Base-by-base conservation (phyloP, 805 yeast genomes). In the Lipomyces spencermartinsiae region DNA sequence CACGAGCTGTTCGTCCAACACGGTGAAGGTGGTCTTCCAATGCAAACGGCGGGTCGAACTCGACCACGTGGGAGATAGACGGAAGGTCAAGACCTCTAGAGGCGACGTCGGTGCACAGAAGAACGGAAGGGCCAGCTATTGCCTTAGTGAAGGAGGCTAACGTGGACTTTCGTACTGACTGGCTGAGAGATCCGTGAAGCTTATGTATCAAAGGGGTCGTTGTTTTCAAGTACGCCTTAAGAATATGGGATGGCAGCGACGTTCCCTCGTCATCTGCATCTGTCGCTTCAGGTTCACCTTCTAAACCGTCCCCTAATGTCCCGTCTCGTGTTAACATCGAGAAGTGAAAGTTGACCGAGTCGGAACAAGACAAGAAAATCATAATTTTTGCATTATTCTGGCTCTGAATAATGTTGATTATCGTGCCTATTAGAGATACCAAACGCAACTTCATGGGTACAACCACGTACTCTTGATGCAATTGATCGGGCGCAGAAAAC, bases 1-100 rank as follows among this genome's bases (percentile, higher is more conserved):
- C 97, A 81, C 99, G 88, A 8, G 99, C 99, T 12, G 98, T 93
- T 82, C 99, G 88, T 63, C 99, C 99, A 65, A 93, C 91, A 79
- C 99, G 85, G 79, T 95, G 99, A 67, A 95, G 82, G 83, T 95
- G 99, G 77, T 95, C 99, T 71, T 93, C 98, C 4, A 92, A 83
- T 1, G 95, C 85, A 76, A 94, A 93, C 4, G 99, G 97, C 1
- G 99, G 97, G 77, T 95, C 99, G 74, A 88, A 89, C 78, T 95
- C 99, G 22, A 95, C 83, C 39, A 95, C 97, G 59, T 89, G 86
- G 58, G 95, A 86, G 67, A 95, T 92, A 61, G 87, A 84, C 1
- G 97, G 97, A 65, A 95, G 81, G 82, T 95, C 99, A 70, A 95
- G 83, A 70, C 99, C 99, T 80, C 99, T 87, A 43, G 98, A 89